Evolutionary conservation across 257 asterid species (phyloP), one percentile per base, ranked within the genome.

Genomic region (Paulownia fortunei): DNA sequence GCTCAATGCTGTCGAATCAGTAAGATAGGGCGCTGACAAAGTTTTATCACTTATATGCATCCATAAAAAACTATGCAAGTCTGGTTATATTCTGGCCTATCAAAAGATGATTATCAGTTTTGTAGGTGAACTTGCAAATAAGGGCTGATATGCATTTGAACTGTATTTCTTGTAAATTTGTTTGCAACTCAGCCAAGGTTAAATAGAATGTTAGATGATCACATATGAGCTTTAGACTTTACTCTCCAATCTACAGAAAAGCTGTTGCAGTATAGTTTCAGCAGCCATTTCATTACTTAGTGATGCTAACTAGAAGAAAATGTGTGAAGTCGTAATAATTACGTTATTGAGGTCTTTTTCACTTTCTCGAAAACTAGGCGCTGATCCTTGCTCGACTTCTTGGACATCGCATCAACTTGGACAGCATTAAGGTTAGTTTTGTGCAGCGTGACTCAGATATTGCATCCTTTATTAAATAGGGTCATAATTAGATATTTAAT

Each of bases 321-420:
- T 37, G 30, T 59, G 37, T 15, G 8, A 34, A 32, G 18, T 4
- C 19, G 1, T 19, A 24, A 26, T 60, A 67, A 44, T 47, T 34
- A 52, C 69, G n/a, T 66, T 68, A 55, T 23, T 44, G 27, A 69
- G 60, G 26, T 55, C 55, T 66, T 74, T 73, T 69, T 52, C 32
- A 5, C 67, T 63, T 24, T 52, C 76, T 69, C 71, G 30, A 21
- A 34, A 65, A 41, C 72, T 81, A 94, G 99, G 97, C 96, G 80
- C 87, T 94, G 79, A 94, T 94, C 81, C 97, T 94, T 78, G 96
- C 97, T 77, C 90, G 99, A 63, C 93, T 94, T 79, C 96, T 92
- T 79, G 99, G 99, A 54, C 88, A 84, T 59, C 89, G 88, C 74
- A 84, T 92, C 76, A 86, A 83, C 82, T 39, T 94, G 88, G 91